Percentiles rank a stretch among this genome's conserved stretches.
phyloP scores from a whole-genome alignment of 345 rosid species.

The Eucalyptus regnans region DNA sequence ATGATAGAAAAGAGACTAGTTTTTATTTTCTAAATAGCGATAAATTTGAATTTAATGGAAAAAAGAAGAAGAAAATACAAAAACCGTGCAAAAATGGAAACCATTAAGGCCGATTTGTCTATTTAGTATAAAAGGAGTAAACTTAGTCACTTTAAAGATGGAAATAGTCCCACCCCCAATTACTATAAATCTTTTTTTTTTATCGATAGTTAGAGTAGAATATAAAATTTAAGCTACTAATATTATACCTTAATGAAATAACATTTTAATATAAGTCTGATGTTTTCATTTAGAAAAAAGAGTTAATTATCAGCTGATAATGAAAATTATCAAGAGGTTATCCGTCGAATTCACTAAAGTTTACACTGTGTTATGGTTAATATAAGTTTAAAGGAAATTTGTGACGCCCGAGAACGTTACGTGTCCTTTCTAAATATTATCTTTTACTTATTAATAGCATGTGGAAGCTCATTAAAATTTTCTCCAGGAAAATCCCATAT shows the following conservation, averaged over 20 bases:
- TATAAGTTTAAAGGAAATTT: too few relatives aligned
- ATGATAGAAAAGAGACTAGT: not conserved
- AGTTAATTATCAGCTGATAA: not conserved
- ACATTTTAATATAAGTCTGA: too few relatives aligned
- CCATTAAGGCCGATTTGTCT: not conserved
- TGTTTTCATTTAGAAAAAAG: too few relatives aligned
- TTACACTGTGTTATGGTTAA: not conserved
- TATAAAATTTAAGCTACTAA: not conserved
- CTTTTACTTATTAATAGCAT: too few relatives aligned
- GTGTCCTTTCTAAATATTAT: too few relatives aligned
- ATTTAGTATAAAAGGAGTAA: not conserved
- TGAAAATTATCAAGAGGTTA: not conserved
- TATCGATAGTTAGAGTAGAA: not conserved
- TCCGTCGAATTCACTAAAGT: not conserved
- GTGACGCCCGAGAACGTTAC: not conserved
- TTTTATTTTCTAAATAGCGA: not conserved
- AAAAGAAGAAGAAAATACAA: not conserved
- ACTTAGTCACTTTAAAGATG: not conserved
- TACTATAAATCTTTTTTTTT: too few relatives aligned
- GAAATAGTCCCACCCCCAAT: not conserved
- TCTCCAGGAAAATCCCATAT: not conserved
- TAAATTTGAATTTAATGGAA: not conserved
- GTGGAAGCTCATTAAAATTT: not conserved
- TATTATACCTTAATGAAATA: not conserved
- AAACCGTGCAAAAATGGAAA: not conserved